phyloP scores from a whole-genome alignment of 176 grass and related monocot species.

The Rhynchospora breviuscula region DNA sequence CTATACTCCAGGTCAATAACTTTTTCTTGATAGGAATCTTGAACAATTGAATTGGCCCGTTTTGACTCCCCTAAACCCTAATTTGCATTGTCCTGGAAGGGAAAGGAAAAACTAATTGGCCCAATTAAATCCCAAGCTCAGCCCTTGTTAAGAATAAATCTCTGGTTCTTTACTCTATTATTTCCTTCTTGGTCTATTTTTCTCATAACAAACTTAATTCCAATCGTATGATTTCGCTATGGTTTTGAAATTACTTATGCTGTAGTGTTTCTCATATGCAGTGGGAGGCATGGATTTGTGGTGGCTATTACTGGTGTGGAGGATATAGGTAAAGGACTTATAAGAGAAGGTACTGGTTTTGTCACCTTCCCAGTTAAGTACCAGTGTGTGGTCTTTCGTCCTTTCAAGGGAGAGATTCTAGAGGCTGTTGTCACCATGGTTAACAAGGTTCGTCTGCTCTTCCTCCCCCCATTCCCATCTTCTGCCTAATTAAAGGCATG shows the following conservation, averaged over 20 bases:
- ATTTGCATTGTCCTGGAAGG: neutral
- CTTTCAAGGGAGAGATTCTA: conserved; percentile 95
- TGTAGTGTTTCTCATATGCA: conserved; percentile 8
- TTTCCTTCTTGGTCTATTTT: no score
- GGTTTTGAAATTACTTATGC: neutral
- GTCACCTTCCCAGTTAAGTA: conserved; percentile 99
- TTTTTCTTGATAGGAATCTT: neutral
- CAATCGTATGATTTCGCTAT: neutral
- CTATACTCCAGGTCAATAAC: neutral
- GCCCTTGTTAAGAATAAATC: no score
- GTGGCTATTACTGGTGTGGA: conserved; percentile 95
- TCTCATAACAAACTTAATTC: neutral
- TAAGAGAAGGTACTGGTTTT: conserved; percentile 83
- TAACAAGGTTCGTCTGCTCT: conserved; percentile 49
- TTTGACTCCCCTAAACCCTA: conserved; percentile 3
- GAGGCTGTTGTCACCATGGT: conserved; percentile 99
- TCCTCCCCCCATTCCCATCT: neutral
- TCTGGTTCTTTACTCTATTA: no score
- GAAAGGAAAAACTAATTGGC: neutral
- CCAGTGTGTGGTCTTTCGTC: conserved; percentile 90
- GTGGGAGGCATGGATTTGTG: conserved; percentile 90
- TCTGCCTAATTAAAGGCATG: neutral
- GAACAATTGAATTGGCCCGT: neutral
- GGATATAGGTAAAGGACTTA: conserved; percentile 96
- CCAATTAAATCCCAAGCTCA: no score